Conservation (phyloP, 345 rosid genomes). For the Cardiospermum halicacabum region DNA sequence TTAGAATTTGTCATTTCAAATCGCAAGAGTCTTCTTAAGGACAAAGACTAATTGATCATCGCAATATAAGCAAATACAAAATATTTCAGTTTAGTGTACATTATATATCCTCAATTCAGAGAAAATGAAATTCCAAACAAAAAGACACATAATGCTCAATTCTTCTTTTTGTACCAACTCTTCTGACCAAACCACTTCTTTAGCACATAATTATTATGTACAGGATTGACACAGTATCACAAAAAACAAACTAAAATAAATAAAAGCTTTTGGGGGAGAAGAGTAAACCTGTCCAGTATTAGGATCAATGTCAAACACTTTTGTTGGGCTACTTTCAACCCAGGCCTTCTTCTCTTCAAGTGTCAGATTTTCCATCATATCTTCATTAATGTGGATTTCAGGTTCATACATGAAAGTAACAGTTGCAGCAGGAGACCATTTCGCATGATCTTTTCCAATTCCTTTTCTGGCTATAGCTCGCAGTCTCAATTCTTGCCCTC, state of each 20-base stretch:
- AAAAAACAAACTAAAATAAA: neutral
- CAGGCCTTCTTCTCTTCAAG: constrained; percentile 63
- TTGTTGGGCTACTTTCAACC: constrained; percentile 91
- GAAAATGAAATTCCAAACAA: neutral
- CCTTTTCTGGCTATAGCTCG: constrained; percentile 97
- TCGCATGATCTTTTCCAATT: constrained; percentile 93
- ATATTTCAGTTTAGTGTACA: neutral
- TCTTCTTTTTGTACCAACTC: neutral
- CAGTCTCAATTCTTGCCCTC: constrained; percentile 83
- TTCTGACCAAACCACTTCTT: constrained; percentile 1
- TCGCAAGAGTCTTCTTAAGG: neutral
- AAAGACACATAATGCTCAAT: neutral
- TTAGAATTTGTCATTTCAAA: neutral
- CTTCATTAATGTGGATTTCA: constrained; percentile 85
- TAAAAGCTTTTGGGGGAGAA: neutral
- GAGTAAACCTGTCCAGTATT: constrained; percentile 56
- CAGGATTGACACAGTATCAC: neutral
- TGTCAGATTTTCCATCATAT: constrained; percentile 71
- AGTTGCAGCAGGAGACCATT: constrained; percentile 99
- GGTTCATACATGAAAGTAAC: constrained; percentile 96
- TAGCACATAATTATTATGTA: neutral
- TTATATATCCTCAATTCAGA: neutral
- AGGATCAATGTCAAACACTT: constrained; percentile 69
- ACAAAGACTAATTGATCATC: neutral
- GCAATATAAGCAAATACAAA: neutral